A percentile compares a stretch with the other conserved stretches of the same genome.
phyloP scores from a whole-genome alignment of 495 filamentous ascomycete genomes.

The Penicillium chermesinum region DNA sequence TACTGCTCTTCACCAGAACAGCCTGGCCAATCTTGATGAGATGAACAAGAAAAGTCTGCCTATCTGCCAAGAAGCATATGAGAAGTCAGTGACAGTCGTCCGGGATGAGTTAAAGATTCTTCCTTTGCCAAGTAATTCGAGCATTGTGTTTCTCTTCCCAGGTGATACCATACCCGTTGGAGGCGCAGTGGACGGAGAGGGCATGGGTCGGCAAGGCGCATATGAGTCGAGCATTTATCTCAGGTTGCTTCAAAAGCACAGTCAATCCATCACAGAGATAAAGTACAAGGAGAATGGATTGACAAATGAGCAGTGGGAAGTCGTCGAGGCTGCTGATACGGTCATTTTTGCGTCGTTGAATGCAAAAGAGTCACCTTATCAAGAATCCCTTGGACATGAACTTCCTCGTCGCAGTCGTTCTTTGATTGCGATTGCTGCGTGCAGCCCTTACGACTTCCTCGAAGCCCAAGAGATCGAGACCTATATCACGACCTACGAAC shows the following conservation, averaged over 20 bases:
- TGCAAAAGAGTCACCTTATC: conserved; percentile 38
- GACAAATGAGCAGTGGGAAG: conserved; percentile 23
- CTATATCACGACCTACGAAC: conserved; percentile 46
- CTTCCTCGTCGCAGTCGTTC: conserved; percentile 26
- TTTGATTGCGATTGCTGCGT: conserved; percentile 39
- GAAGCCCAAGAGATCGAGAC: conserved; percentile 35
- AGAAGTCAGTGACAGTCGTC: conserved; percentile 40
- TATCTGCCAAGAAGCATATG: conserved; percentile 34
- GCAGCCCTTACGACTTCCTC: conserved; percentile 48
- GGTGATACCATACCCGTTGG: conserved; percentile 35
- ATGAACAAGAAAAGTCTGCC: conserved; percentile 19
- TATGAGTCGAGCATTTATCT: conserved; percentile 32
- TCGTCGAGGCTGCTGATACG: conserved; percentile 32
- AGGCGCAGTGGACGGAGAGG: conserved; percentile 45
- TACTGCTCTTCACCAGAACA: conserved; percentile 14
- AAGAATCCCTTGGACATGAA: conserved; percentile 30
- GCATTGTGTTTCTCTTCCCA: conserved; percentile 41
- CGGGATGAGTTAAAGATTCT: conserved; percentile 27
- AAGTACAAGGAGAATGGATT: conserved; percentile 28
- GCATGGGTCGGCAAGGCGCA: conserved; percentile 29
- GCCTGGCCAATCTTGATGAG: conserved; percentile 10
- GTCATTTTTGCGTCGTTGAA: conserved; percentile 43
- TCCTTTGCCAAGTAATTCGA: conserved; percentile 29
- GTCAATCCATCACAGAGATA: conserved; percentile 26
- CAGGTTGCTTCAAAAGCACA: conserved; percentile 25